These are phyloP conservation scores for Maudiozyma humilis DNA, from an alignment of 1,139 yeast species.

Conservation along the genomic window DNA sequence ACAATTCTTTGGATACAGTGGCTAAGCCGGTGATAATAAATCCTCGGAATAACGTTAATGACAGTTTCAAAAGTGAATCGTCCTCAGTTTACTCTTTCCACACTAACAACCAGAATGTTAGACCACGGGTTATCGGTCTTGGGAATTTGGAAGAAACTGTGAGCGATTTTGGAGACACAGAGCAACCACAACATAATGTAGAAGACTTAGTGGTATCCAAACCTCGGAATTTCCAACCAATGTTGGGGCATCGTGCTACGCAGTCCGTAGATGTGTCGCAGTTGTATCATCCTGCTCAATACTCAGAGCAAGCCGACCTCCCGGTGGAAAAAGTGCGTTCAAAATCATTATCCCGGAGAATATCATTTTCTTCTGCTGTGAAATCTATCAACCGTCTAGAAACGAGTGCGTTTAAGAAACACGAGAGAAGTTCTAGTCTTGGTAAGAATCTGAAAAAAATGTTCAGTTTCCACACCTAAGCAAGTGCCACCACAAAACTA, in stretches of 20 bases:
- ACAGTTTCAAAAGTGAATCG: constrained; percentile 1
- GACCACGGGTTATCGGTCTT: neutral
- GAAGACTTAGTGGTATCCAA: neutral
- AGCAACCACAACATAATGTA: neutral
- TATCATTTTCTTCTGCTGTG: neutral
- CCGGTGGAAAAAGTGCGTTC: constrained; percentile 1
- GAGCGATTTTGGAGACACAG: neutral
- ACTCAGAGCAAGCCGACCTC: neutral
- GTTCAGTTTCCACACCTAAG: constrained; percentile 1
- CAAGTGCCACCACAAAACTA: too few relatives aligned
- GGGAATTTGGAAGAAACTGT: constrained; percentile 1
- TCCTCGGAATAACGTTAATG: neutral
- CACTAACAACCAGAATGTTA: neutral
- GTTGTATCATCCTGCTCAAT: neutral
- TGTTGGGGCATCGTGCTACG: neutral
- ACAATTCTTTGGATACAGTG: neutral
- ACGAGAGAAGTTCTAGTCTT: neutral
- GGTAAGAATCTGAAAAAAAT: constrained; percentile 2
- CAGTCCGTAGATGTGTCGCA: constrained; percentile 1
- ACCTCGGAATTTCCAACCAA: neutral
- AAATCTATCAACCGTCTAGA: neutral
- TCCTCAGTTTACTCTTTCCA: constrained; percentile 3
- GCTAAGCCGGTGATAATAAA: neutral
- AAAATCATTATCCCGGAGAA: constrained; percentile 1
- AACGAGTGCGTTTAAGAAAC: constrained; percentile 1